A percentile compares a stretch with the other conserved stretches of the same genome.
These are phyloP conservation scores for Aspergillus haitiensis DNA, from an alignment of 495 filamentous ascomycete species.

Conservation along the genomic window DNA sequence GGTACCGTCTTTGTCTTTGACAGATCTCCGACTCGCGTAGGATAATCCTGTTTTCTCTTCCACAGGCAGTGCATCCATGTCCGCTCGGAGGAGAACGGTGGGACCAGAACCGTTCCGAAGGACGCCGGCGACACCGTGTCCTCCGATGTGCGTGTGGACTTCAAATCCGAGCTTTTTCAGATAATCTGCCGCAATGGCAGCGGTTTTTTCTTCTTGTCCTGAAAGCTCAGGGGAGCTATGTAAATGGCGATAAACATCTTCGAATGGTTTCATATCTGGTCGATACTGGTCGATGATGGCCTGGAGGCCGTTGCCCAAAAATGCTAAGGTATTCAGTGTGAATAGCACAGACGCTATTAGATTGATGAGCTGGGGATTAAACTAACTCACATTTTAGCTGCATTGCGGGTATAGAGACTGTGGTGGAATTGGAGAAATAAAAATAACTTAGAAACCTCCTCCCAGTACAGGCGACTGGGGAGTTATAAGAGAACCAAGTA, in stretches of 20 bases:
- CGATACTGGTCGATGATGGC: conserved; percentile 26
- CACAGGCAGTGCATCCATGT: conserved; percentile 63
- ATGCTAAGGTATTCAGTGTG: background rate
- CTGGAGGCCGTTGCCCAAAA: conserved; percentile 10
- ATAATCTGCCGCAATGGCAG: conserved; percentile 38
- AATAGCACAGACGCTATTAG: background rate
- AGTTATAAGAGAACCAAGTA: background rate
- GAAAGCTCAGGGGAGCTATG: conserved; percentile 56
- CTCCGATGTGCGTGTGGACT: conserved; percentile 53
- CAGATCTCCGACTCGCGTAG: conserved; percentile 52
- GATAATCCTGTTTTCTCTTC: conserved; percentile 55
- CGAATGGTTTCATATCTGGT: conserved; percentile 40
- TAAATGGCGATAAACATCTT: conserved; percentile 47
- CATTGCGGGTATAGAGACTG: background rate
- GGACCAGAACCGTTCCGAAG: conserved; percentile 56
- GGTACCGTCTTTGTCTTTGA: conserved; percentile 45
- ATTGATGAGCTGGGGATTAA: background rate
- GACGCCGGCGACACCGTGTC: conserved; percentile 56
- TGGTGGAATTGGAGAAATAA: background rate
- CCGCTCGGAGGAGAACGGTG: conserved; percentile 57
- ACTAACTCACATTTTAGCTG: conserved; percentile 7
- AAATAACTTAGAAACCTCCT: background rate
- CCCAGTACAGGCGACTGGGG: background rate
- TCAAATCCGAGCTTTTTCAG: conserved; percentile 44
- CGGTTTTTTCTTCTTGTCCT: conserved; percentile 47